Evolutionary conservation across 768 basidiomycete species (phyloP), one percentile per base, ranked within the genome.

Genomic region (Xerocomellus intermedius): DNA sequence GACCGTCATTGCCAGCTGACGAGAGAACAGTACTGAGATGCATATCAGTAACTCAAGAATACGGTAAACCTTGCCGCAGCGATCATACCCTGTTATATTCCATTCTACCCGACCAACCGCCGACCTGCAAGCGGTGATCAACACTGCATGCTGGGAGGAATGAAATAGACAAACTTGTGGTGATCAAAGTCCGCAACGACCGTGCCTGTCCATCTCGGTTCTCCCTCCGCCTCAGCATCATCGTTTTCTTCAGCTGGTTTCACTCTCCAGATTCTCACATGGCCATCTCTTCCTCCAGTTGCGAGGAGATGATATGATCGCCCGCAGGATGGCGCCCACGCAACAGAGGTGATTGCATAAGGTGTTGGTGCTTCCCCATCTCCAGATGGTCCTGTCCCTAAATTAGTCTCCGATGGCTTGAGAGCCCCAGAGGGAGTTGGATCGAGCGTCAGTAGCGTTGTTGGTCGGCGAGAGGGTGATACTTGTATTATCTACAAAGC

Each of bases 271-370:
- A 99, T 91, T 57, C 93, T 74, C 13, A 98, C 94, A 42, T 82
- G 81, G 2, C 94, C 94, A 68, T 97, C 94, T 30, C 94, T 79
- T 30, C 84, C 78, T 16, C 94, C 97, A 0, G 93, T 91, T 2
- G 96, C 97, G 55, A 98, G 80, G 37, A 98, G 87, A 65, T 98
- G 96, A 71, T 94, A 96, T 1, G 91, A 91, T 26, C 97, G 81
- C 7, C 96, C 97, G 56, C 93, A 96, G 0, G 88, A 88, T 0
- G 97, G 91, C 0, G 96, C 94, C 95, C 95, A 99, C 16, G 94
- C 78, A 35, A 98, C 82, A 30, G 87, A 86, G 0, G 89, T 90
- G 47, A 96, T 82, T 2, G 95, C 82, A 38, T 77, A 84, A 4
- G 80, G 75, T 14, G 77, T 70, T 10, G 78, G 72, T 52, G 42